Base-by-base conservation (phyloP, 2,329 filamentous ascomycete species). In the Cadophora malorum region DNA sequence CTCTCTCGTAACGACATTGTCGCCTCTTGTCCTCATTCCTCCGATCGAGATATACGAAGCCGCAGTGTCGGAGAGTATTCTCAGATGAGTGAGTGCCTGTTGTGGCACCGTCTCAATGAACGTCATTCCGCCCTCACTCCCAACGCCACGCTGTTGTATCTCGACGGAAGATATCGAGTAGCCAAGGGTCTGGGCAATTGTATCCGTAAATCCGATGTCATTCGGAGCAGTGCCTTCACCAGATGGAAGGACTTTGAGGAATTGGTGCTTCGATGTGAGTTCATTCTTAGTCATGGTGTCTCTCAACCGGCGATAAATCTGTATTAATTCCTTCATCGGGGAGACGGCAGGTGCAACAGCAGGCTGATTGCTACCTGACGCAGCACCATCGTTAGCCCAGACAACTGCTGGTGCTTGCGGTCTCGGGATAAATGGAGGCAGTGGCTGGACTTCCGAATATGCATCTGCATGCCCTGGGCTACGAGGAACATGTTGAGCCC, bases 131-230 rank as follows among this genome's bases (percentile, higher is more conserved):
- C 87, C 86, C 71, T 91, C 87, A 25, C 89, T 88, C 73, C 93
- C 91, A 3, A 93, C 84, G 7, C 96, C 96, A 74, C 96, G 91
- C 78, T 97, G 94, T 71, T 94, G 90, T 72, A 98, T 97, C 80
- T 99, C 96, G 4, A 92, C 89, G 0, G 94, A 90, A 9, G 94
- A 90, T 67, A 99, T 94, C 0, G 94, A 95, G 77, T 90, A 93
- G 1, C 93, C 95, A 16, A 97, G 88, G 1, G 88, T 83, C 67
- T 85, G 84, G 16, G 89, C 86, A 12, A 94, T 79, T 0, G 85
- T 85, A 73, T 91, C 89, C 67, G 85, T 86, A 25, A 79, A 80
- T 65, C 80, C 81, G 5, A 90, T 77, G 66, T 87, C 82, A 61
- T 83, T 81, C 19, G 76, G 74, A 49, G 75, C 28, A 12, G 64